Percentiles rank a stretch among this genome's conserved stretches.
Conservation (phyloP, 1,139 yeast species). For the Pneumocystis carinii region DNA sequence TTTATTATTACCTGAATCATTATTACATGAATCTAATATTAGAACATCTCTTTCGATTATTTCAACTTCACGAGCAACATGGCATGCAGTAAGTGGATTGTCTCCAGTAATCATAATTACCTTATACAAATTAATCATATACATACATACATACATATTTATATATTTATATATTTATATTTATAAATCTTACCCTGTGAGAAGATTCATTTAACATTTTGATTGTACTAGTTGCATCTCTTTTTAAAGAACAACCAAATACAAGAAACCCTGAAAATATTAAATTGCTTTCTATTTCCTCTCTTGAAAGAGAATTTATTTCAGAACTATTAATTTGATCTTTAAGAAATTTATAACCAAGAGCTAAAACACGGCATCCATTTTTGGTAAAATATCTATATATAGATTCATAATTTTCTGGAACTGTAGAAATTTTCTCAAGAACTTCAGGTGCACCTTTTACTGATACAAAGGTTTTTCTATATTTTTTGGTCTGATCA, state of each 20-base stretch:
- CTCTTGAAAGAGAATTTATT: slow-evolving; percentile 48
- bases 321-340: slow-evolving; percentile 30
- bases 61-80: slow-evolving; percentile 85
- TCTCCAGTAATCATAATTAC: slow-evolving; percentile 86
- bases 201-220: slow-evolving; percentile 87
- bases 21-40: slow-evolving; percentile 58
- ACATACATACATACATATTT: too few species aligned
- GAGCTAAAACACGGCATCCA: slow-evolving; percentile 90
- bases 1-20: slow-evolving; percentile 27
- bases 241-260: slow-evolving; percentile 92
- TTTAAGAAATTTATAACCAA: slow-evolving; percentile 68
- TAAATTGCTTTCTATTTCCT: slow-evolving; percentile 57
- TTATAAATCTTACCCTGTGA: slow-evolving; percentile 40
- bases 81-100: slow-evolving; percentile 95
- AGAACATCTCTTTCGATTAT: slow-evolving; percentile 72
- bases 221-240: slow-evolving; percentile 81
- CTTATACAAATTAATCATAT: slow-evolving; percentile 31
- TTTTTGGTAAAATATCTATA: slow-evolving; percentile 85
- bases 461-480: slow-evolving; percentile 60
- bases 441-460: slow-evolving; percentile 99
- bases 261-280: slow-evolving; percentile 85
- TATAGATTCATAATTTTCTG: slow-evolving; percentile 67
- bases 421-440: slow-evolving; percentile 56
- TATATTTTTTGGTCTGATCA: slow-evolving; percentile 22
- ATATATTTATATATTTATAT: background rate